These are phyloP conservation scores for Pichia occidentalis DNA, from an alignment of 805 yeast genomes.

Conservation along the genomic window DNA sequence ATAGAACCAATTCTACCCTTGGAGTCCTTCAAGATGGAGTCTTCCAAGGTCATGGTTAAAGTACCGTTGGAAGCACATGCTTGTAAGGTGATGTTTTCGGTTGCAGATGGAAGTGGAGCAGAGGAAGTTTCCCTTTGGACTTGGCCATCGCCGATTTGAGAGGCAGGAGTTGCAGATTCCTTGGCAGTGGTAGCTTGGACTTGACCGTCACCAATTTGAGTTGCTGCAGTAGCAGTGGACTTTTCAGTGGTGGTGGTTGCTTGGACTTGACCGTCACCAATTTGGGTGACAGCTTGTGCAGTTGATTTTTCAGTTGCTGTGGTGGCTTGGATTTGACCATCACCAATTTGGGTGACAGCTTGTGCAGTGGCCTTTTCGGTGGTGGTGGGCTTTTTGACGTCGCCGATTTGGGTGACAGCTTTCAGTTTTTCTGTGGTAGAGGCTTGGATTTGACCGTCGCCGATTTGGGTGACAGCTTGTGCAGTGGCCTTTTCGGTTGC, in stretches of 20 bases:
- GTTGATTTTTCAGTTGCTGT: conserved; percentile 25
- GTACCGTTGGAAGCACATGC: conserved; percentile 34
- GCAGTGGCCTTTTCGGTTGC: too few species aligned
- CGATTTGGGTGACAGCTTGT: too few species aligned
- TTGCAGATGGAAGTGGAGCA: conserved; percentile 26
- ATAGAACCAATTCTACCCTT: conserved; percentile 51
- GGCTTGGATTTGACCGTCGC: too few species aligned
- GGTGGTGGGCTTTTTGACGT: too few species aligned
- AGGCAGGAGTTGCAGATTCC: conserved; percentile 26
- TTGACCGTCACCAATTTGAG: conserved; percentile 53
- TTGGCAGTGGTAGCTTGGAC: conserved; percentile 41
- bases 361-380: too few species aligned
- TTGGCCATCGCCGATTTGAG: conserved; percentile 35
- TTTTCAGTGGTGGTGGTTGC: conserved; percentile 31
- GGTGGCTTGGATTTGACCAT: conserved; percentile 29
- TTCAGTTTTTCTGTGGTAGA: too few species aligned
- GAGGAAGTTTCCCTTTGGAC: conserved; percentile 32
- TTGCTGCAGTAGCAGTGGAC: conserved; percentile 18
- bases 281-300: conserved; percentile 30
- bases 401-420: too few species aligned
- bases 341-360: too few species aligned
- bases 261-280: conserved; percentile 25
- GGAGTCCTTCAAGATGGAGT: conserved; percentile 39
- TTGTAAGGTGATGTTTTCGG: conserved; percentile 15
- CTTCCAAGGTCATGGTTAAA: conserved; percentile 38